These are phyloP conservation scores for Periconia sp. DNA, from an alignment of 2,329 filamentous ascomycete genomes.

Conservation along the genomic window DNA sequence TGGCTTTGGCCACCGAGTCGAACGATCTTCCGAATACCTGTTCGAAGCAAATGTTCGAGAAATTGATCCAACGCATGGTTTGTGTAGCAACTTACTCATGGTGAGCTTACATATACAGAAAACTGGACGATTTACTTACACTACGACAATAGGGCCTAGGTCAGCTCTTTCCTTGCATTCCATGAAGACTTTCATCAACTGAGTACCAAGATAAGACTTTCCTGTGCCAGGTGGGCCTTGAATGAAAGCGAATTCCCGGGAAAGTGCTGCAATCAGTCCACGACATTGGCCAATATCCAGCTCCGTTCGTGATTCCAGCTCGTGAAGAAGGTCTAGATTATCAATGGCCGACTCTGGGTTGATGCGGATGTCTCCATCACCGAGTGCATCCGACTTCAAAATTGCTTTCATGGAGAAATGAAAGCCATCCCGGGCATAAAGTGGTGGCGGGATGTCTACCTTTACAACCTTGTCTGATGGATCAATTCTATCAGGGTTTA, in stretches of 20 bases:
- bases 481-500: conserved; percentile 24
- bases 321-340: conserved; percentile 17
- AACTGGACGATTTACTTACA: conserved; percentile 25
- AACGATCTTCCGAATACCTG: conserved; percentile 58
- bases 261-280: conserved; percentile 62
- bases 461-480: neutral
- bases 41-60: conserved; percentile 64
- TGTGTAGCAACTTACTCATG: conserved; percentile 49
- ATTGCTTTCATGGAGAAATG: conserved; percentile 25
- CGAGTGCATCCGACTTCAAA: conserved; percentile 5
- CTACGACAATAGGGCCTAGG: conserved; percentile 54
- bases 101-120: neutral
- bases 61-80: conserved; percentile 65
- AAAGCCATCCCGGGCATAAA: conserved; percentile 33
- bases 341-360: conserved; percentile 19
- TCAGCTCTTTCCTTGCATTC: conserved; percentile 41
- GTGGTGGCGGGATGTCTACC: conserved; percentile 30
- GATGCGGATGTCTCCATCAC: conserved; percentile 7
- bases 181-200: conserved; percentile 64
- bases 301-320: conserved; percentile 17
- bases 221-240: conserved; percentile 76
- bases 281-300: conserved; percentile 60
- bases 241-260: conserved; percentile 63
- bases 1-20: conserved; percentile 67
- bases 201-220: conserved; percentile 67